These are phyloP conservation scores for Durotheca rogersii DNA, from an alignment of 495 filamentous ascomycete genomes.

Conservation along the genomic window DNA sequence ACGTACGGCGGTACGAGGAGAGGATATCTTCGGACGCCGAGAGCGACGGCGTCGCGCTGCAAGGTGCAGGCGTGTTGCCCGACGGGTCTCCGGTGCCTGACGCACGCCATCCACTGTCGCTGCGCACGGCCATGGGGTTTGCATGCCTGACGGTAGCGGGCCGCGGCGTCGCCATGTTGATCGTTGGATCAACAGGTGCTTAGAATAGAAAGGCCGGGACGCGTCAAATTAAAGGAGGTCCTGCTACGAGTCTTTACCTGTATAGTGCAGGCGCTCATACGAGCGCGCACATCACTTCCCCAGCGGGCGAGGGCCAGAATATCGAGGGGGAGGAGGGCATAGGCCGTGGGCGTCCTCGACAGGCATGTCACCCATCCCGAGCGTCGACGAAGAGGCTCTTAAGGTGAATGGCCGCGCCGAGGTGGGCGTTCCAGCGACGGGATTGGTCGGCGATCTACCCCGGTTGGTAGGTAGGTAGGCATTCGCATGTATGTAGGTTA, in stretches of 20 bases:
- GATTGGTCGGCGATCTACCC: slow-evolving; percentile 27
- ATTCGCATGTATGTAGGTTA: no score
- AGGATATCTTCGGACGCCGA: no score
- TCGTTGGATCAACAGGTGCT: slow-evolving; percentile 6
- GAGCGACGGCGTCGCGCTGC: slow-evolving; percentile 1
- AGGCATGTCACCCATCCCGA: slow-evolving; percentile 18
- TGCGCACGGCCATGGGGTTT: background rate
- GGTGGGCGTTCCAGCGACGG: slow-evolving; percentile 19
- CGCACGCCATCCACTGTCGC: slow-evolving; percentile 1
- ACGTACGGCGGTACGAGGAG: no score
- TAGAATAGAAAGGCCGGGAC: slow-evolving; percentile 2
- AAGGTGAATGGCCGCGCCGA: slow-evolving; percentile 25
- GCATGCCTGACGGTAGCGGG: background rate
- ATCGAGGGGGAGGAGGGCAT: slow-evolving; percentile 11
- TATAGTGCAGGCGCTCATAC: slow-evolving; percentile 1
- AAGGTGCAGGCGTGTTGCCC: background rate
- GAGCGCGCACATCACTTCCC: slow-evolving; percentile 7
- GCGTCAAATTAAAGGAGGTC: slow-evolving; percentile 5
- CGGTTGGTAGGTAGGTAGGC: background rate
- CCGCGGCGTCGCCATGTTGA: background rate
- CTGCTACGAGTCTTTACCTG: slow-evolving; percentile 2
- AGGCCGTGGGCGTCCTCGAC: slow-evolving; percentile 5
- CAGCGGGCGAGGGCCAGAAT: slow-evolving; percentile 8
- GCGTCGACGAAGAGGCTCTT: slow-evolving; percentile 28
- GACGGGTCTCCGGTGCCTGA: background rate